A percentile compares a stretch with the other conserved stretches of the same genome.
These are phyloP conservation scores for Leptomonas seymouri DNA, from an alignment of 208 protist genomes.

Conservation along the genomic window DNA sequence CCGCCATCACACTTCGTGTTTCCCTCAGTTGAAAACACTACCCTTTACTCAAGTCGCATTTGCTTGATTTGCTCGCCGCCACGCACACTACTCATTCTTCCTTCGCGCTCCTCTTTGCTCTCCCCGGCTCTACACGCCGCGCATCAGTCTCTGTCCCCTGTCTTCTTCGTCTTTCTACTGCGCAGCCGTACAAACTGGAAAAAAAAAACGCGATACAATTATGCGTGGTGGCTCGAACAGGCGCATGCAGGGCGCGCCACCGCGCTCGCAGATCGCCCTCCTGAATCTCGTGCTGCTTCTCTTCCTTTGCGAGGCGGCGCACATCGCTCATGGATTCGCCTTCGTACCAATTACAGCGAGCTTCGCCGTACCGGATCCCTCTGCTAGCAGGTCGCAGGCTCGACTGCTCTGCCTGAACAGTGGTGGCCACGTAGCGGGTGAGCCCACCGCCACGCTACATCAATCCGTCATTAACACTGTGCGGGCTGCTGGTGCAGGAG, in stretches of 20 bases:
- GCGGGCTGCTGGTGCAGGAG: constrained; percentile 7
- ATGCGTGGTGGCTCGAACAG: background rate
- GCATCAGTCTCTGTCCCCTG: too few relatives aligned
- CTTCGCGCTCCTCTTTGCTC: too few relatives aligned
- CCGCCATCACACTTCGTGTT: too few relatives aligned
- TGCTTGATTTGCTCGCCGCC: too few relatives aligned
- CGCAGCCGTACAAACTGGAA: background rate
- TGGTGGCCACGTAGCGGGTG: constrained; percentile 36
- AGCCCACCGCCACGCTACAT: constrained; percentile 31
- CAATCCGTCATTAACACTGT: constrained; percentile 18
- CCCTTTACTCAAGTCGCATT: too few relatives aligned
- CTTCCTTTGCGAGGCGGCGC: constrained; percentile 9
- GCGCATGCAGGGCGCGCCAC: background rate
- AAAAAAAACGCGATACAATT: background rate
- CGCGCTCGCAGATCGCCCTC: background rate
- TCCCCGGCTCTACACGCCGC: too few relatives aligned
- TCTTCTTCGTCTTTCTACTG: too few relatives aligned
- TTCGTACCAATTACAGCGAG: constrained; percentile 32
- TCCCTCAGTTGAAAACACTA: too few relatives aligned
- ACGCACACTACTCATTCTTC: too few relatives aligned
- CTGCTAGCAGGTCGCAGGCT: constrained; percentile 12
- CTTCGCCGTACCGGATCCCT: constrained; percentile 22
- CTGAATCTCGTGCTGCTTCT: constrained; percentile 5
- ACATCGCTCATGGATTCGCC: constrained; percentile 17
- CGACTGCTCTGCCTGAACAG: constrained; percentile 24